These are phyloP conservation scores for Pichia cactophila DNA, from an alignment of 1,139 yeast species.

Conservation along the genomic window DNA sequence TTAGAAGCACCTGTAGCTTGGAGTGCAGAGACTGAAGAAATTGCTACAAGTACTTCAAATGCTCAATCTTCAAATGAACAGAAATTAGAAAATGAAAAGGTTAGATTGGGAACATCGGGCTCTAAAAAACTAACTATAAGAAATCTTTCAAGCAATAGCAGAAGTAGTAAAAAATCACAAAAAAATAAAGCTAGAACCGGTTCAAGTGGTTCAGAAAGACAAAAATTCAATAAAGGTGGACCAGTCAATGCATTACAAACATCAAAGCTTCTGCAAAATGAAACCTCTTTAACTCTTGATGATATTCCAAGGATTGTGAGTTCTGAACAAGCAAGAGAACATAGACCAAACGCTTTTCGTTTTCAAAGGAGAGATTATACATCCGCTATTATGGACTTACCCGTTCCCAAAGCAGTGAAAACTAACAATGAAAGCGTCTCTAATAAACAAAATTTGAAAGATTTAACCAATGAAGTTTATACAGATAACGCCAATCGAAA, in stretches of 20 bases:
- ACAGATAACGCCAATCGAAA: neutral
- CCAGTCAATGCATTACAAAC: slow-evolving; percentile 30
- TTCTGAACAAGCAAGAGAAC: slow-evolving; percentile 92
- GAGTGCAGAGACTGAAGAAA: slow-evolving; percentile 26
- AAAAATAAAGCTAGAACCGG: neutral
- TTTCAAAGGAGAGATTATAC: slow-evolving; percentile 40
- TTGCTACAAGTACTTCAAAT: slow-evolving; percentile 4
- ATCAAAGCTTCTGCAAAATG: slow-evolving; percentile 66
- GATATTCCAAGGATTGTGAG: slow-evolving; percentile 97
- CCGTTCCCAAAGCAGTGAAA: slow-evolving; percentile 31
- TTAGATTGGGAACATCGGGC: slow-evolving; percentile 6
- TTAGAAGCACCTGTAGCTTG: slow-evolving; percentile 34
- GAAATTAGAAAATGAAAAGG: neutral
- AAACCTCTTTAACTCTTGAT: slow-evolving; percentile 82
- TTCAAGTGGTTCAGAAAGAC: neutral
- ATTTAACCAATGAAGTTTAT: neutral
- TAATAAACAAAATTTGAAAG: neutral
- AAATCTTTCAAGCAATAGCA: slow-evolving; percentile 1
- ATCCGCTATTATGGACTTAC: slow-evolving; percentile 30
- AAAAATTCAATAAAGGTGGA: neutral
- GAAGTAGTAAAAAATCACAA: neutral
- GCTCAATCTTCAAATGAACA: neutral
- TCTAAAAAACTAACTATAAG: slow-evolving; percentile 8
- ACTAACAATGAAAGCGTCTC: neutral
- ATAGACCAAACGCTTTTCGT: slow-evolving; percentile 77